phyloP scores from a whole-genome alignment of 176 grass and related monocot species.

The Eremochloa ophiuroides region DNA sequence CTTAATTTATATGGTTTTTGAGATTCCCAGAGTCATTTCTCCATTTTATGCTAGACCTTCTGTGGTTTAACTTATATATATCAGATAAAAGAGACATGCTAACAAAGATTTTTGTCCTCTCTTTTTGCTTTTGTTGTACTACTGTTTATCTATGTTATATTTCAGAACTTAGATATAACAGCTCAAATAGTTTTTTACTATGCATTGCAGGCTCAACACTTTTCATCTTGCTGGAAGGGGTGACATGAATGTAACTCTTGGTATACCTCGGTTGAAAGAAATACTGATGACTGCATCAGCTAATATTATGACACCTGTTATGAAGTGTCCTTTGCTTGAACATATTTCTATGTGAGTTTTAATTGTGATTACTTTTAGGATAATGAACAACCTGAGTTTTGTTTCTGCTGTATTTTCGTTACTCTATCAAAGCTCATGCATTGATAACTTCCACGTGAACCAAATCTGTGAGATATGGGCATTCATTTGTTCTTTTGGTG shows the following conservation, averaged over 20 bases:
- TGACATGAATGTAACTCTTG: constrained; percentile 94
- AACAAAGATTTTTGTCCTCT: neutral
- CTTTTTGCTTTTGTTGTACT: neutral
- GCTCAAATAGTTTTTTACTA: neutral
- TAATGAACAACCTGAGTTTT: neutral
- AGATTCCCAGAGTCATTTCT: neutral
- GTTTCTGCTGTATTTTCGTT: neutral
- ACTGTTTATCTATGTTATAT: neutral
- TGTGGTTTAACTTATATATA: neutral
- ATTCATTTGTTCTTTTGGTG: neutral
- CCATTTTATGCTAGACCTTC: neutral
- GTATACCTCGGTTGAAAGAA: constrained; percentile 87
- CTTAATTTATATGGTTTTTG: neutral
- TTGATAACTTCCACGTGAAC: neutral
- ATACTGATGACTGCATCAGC: constrained; percentile 84
- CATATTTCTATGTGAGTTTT: constrained; percentile 31
- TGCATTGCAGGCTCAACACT: constrained; percentile 77
- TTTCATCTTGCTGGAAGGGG: constrained; percentile 94
- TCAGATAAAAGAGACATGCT: neutral
- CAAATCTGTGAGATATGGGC: neutral
- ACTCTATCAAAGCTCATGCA: neutral
- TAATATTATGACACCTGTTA: constrained; percentile 63
- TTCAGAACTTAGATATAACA: neutral
- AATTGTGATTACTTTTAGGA: constrained; percentile 11
- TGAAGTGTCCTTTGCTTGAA: constrained; percentile 53